These are phyloP conservation scores for Gonapodya sp. DNA, from an alignment of 192 early-diverging fungal genomes.

Conservation along the genomic window DNA sequence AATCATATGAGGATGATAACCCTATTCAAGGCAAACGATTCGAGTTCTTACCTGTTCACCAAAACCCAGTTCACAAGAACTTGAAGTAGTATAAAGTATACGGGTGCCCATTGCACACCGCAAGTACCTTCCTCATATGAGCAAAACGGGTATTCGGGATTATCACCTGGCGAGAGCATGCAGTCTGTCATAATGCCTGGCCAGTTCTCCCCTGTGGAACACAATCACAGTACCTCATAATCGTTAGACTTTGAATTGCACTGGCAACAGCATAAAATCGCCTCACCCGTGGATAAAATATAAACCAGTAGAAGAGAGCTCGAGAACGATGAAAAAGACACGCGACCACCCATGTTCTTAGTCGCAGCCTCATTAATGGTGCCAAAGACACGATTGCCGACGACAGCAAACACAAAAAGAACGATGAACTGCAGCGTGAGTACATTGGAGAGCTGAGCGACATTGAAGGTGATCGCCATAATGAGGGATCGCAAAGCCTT, in stretches of 20 bases:
- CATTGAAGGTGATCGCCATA: neutral
- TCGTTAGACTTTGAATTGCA: too few relatives aligned
- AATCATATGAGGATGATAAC: neutral
- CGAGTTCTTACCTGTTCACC: neutral
- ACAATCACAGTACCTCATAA: too few relatives aligned
- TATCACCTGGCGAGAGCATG: neutral
- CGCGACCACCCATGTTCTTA: neutral
- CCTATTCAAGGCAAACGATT: neutral
- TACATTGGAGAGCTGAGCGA: neutral
- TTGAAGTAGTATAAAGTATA: neutral
- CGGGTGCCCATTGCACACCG: neutral
- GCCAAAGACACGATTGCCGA: neutral
- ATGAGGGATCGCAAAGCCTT: neutral
- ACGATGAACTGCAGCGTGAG: neutral
- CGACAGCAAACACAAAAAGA: neutral
- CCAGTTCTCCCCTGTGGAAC: too few relatives aligned
- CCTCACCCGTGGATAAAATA: neutral
- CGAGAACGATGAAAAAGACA: neutral
- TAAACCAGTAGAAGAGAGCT: neutral
- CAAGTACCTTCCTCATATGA: neutral
- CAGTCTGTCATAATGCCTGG: neutral
- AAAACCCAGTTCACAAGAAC: neutral
- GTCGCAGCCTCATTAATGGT: neutral
- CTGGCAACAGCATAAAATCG: too few relatives aligned
- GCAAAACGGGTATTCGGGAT: neutral